Evolutionary conservation across 2,329 filamentous ascomycete species (phyloP), one percentile per base, ranked within the genome.

Genomic region (Diplodia seriata): DNA sequence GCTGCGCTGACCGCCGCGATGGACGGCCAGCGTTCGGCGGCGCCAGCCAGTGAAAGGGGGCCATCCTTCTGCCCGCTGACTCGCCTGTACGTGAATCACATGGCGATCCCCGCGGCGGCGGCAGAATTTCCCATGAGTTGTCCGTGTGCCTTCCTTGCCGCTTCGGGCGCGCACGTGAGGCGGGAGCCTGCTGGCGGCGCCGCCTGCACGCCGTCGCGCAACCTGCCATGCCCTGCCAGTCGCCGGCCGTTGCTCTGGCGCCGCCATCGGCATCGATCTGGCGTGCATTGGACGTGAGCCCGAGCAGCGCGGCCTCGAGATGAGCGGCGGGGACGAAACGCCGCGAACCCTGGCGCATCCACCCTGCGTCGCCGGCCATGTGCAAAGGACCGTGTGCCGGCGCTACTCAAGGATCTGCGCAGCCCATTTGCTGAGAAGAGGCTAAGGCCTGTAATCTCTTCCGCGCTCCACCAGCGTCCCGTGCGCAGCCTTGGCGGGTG

Each of bases 331-430:
- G 40, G 40, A 43, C 40, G 40, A 43, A n/a, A 15, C 40, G 40
- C 26, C 4, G 51, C 23, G 53, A 54, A 50, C 57, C 57, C 57
- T 62, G 47, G 43, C 47, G 47, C 40, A 29, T 63, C 59, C 59
- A 63, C 59, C 40, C 59, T 51, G 43, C 59, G 31, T 36, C 47
- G 29, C 59, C 50, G 57, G 57, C 57, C 57, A 62, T 62, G 57
- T 62, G 57, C 40, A 61, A 49, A 43, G 56, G 56, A 23, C 56
- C 38, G 56, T 61, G 40, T 36, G 26, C 59, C 59, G 47, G 43
- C 43, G 43, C 43, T 47, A 63, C 54, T n/a, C 59, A 62, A 26
- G 36, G 59, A 63, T 63, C 59, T 47, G 40, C 59, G 59, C 29
- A 11, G 9, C 14, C 59, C 59, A 63, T 63, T 63, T 63, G 59